Base-by-base conservation (phyloP, 2,329 filamentous ascomycete species). In the Alternaria consortialis region DNA sequence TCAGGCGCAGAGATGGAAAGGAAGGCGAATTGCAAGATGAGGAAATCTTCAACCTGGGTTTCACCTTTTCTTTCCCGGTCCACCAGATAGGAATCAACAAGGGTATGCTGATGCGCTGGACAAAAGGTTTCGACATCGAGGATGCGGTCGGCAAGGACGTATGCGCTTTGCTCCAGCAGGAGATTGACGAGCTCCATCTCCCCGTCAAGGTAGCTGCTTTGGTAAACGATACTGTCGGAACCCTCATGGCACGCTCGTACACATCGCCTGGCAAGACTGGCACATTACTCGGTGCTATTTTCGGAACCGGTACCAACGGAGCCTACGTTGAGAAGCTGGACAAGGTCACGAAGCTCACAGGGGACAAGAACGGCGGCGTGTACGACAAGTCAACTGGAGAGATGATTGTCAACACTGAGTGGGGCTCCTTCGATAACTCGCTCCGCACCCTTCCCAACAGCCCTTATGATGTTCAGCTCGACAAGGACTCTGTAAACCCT, bases 341-440 rank as follows among this genome's bases (percentile, higher is more conserved):
- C 71, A 94, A 93, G 68, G 87, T 98, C 74, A 93, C 89, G 75
- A 99, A 98, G 83, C 82, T 90, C 72, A 80, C 81, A 46, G 68
- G 79, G 55, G 73, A 77, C 43, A 78, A 77, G 44, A 73, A 82
- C 40, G 64, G 65, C 23, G 79, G 80, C 42, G 88, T 90, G 5
- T 95, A 91, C 70, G 93, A 97, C 79, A 84, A 84, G 50, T 88
- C 88, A 8, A 96, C 94, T 0, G 93, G 94, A 53, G 88, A 96
- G 71, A 99, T 99, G 95, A 93, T 99, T 60, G 87, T 99, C 81
- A 99, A 99, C 82, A 94, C 92, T 1, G 95, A 99, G 82, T 99
- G 95, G 95, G 95, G 95, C 64, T 97, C 93, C 58, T 99, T 99
- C 74, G 95, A 99, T 81, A 98, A 98, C 81, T 87, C 91, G 70